Evolutionary conservation across 2,329 filamentous ascomycete genomes (phyloP), one percentile per base, ranked within the genome.

Genomic region (Pseudogymnoascus sp.): DNA sequence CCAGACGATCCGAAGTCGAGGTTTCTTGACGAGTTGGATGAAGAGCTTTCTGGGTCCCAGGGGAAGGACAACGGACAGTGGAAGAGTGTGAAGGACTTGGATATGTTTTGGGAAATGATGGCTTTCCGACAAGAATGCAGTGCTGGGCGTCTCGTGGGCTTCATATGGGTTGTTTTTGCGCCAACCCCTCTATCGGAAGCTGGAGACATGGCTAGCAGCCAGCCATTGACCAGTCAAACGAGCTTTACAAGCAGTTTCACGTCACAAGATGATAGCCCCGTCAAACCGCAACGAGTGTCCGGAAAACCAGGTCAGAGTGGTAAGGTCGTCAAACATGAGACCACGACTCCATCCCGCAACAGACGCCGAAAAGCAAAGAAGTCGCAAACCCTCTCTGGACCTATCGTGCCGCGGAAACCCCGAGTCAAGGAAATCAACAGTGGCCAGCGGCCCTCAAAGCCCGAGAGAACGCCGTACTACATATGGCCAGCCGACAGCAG

Each of bases 81-180:
- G 94, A 89, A 86, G 72, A 92, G 89, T 64, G 86, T 97, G 25
- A 87, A 83, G 71, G 89, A 86, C 0, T 77, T 99, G 41, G 90
- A 92, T n/a, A 87, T 92, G 68, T 99, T 99, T 71, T 99, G 94
- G 94, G 94, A 99, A 65, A 89, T 96, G 82, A 97, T 99, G 93
- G 88, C 92, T 0, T 97, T 90, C 71, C 82, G 94, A 62, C 94
- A 97, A 73, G 94, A 99, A 72, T 99, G 94, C 71, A 96, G 92
- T 0, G 91, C 92, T 35, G 95, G 94, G 0, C 83, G 92, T 15
- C 81, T 96, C 71, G 95, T 96, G 0, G 95, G 95, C 0, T 99
- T 99, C 68, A 81, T 97, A 27, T 99, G 95, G 93, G 78, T 97
- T 27, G 87, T 97, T 0, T 89, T 97, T 66, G 88, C 91, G 35